Evolutionary conservation across 768 basidiomycete species (phyloP).

Genomic region (Suillus ampliporus): DNA sequence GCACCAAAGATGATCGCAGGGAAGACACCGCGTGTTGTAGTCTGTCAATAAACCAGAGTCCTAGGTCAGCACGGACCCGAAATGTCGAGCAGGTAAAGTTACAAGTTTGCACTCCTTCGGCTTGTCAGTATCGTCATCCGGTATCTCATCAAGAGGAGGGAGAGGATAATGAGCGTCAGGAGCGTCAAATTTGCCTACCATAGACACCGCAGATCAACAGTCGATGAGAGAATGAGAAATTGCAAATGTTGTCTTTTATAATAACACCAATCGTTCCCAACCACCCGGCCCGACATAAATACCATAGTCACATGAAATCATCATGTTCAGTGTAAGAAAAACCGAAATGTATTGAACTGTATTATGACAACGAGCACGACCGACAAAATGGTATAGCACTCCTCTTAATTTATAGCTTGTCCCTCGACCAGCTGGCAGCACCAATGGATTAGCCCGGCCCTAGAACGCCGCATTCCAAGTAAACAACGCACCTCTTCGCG

Average conservation of each 20-base stretch:
- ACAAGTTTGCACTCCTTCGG: slow-evolving; percentile 43
- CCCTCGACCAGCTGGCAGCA: slow-evolving; percentile 69
- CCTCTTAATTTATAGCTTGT: slow-evolving; percentile 57
- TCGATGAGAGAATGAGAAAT: neutral
- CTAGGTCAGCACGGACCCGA: slow-evolving; percentile 18
- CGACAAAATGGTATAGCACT: slow-evolving; percentile 9
- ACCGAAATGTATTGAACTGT: slow-evolving; percentile 27
- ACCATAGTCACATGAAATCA: neutral
- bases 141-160: slow-evolving; percentile 46
- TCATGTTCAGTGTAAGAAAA: slow-evolving; percentile 9
- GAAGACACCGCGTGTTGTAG: slow-evolving; percentile 37
- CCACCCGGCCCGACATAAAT: neutral
- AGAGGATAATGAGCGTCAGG: slow-evolving; percentile 45
- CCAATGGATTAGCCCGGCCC: slow-evolving; percentile 6
- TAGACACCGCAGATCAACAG: slow-evolving; percentile 20
- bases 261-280: neutral
- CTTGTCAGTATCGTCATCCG: slow-evolving; percentile 48
- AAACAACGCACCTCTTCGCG: slow-evolving; percentile 56
- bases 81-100: slow-evolving; percentile 15
- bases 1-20: slow-evolving; percentile 72
- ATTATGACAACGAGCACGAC: slow-evolving; percentile 20
- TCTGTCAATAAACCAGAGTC: slow-evolving; percentile 26
- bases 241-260: neutral
- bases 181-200: slow-evolving; percentile 49
- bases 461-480: slow-evolving; percentile 7